Percentiles rank a stretch among this genome's conserved stretches.
Evolutionary conservation across 495 filamentous ascomycete species (phyloP).

Genomic region (Thozetella sp.): DNA sequence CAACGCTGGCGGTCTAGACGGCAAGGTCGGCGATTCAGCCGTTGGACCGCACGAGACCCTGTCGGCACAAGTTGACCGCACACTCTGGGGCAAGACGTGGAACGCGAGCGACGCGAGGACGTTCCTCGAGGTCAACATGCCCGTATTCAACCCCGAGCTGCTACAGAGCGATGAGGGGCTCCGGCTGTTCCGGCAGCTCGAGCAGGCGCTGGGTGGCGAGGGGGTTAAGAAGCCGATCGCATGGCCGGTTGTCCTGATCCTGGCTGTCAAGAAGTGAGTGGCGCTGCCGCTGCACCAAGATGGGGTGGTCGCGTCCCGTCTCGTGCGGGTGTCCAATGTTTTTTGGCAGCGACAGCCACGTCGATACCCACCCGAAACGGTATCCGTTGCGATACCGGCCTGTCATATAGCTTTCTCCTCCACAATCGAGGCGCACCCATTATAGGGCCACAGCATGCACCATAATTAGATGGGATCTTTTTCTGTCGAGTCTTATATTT

Average conservation of each 20-base stretch:
- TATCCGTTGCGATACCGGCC: no score
- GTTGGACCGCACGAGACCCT: not conserved
- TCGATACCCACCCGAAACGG: no score
- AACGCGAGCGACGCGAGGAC: not conserved
- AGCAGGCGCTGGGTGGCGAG: not conserved
- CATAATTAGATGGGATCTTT: no score
- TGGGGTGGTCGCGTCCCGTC: no score
- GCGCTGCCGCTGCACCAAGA: no score
- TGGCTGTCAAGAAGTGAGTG: constrained; percentile 1
- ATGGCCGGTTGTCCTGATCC: not conserved
- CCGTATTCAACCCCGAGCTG: not conserved
- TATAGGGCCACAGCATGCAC: no score
- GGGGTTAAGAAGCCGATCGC: not conserved
- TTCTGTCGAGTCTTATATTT: no score
- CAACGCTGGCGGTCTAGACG: not conserved
- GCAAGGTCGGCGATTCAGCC: not conserved
- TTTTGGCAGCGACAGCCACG: no score
- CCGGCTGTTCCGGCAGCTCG: not conserved
- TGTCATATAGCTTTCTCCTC: no score
- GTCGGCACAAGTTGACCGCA: not conserved
- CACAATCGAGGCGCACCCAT: no score
- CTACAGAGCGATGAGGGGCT: not conserved
- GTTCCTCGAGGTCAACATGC: not conserved
- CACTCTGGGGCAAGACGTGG: not conserved
- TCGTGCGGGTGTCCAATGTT: no score